Base-by-base conservation (phyloP, 768 basidiomycete genomes). In the Trametes meyenii region DNA sequence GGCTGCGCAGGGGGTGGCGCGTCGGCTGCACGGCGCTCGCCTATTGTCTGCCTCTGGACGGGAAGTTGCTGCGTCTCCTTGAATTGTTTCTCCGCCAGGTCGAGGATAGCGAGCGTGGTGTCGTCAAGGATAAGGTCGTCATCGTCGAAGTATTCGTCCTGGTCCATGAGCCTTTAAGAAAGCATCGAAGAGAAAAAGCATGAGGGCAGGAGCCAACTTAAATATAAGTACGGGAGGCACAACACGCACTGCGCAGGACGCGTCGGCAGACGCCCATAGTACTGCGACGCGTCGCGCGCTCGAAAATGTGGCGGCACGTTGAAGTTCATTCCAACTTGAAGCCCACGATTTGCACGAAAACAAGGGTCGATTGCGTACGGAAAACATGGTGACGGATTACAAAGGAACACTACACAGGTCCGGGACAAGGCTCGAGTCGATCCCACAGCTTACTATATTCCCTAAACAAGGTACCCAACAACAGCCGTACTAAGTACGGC, bases 91-190 rank as follows among this genome's bases (percentile, higher is more conserved):
- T 90, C 89, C 57, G 81, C 81, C 56, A 79, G 76, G 65, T 89
- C 87, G 19, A 90, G 78, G 29, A 80, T 74, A 11, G 88, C 87
- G 51, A 89, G 72, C 0, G 84, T 79, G 61, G 81, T 76, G 53
- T 83, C 86, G 68, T 90, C 87, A 43, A 90, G 73, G 44, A 83
- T 77, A 62, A 88, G 76, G 56, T 86, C 86, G 70, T 88, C 87
- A 65, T 79, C 77, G 71, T 81, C 65, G 49, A 66, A 79, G 70
- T 86, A 86, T 69, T 86, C 81, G 73, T 90, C 90, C 33, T 82
- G 83, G 66, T 81, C 75, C 86, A 88, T 89, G 33, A 53, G 61
- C 55, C 29, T 35, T 44, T 36, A 50, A 49, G n/a, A 44, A 49
- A 50, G 38, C 57, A 58, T 58, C 19, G 40, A 21, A 40, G 29